Conservation (phyloP, 1,139 yeast genomes). For the Eremothecium cymbalariae region DNA sequence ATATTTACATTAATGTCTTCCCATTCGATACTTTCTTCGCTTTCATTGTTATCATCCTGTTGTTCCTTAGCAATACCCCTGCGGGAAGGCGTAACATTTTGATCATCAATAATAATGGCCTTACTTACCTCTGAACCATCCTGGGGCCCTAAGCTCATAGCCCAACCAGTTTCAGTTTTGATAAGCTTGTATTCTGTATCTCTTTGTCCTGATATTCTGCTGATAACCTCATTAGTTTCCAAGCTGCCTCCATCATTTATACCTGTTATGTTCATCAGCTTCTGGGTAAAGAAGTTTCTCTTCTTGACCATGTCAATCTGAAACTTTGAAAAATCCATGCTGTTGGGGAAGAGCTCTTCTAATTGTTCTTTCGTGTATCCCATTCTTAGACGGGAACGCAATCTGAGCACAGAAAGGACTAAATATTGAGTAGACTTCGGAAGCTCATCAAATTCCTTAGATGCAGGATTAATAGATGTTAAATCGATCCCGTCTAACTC, state of each 20-base stretch:
- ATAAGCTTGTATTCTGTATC: conserved; percentile 69
- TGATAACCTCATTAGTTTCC: conserved; percentile 29
- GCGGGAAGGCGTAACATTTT: conserved; percentile 8
- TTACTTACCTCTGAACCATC: conserved; percentile 36
- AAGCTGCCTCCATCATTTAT: conserved; percentile 53
- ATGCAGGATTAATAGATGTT: conserved; percentile 61
- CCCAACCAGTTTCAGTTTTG: conserved; percentile 80
- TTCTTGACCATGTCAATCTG: conserved; percentile 91
- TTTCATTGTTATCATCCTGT: conserved; percentile 23
- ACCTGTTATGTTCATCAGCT: conserved; percentile 76
- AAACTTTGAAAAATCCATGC: conserved; percentile 84
- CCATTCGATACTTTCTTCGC: conserved; percentile 47
- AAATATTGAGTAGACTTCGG: conserved; percentile 86
- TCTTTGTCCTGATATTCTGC: conserved; percentile 79
- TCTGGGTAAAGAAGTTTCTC: conserved; percentile 83
- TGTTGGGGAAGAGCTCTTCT: conserved; percentile 68
- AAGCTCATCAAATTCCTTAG: conserved; percentile 52
- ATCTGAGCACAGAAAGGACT: conserved; percentile 70
- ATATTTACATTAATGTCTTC: conserved; percentile 47
- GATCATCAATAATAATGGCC: conserved; percentile 42
- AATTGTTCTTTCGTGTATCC: conserved; percentile 87
- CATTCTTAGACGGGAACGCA: conserved; percentile 86
- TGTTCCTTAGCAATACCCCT: conserved; percentile 11
- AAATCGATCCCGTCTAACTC: conserved; percentile 66
- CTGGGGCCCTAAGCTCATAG: conserved; percentile 52